Conservation (phyloP, 2,329 filamentous ascomycete genomes). For the Alternaria brassicicola region DNA sequence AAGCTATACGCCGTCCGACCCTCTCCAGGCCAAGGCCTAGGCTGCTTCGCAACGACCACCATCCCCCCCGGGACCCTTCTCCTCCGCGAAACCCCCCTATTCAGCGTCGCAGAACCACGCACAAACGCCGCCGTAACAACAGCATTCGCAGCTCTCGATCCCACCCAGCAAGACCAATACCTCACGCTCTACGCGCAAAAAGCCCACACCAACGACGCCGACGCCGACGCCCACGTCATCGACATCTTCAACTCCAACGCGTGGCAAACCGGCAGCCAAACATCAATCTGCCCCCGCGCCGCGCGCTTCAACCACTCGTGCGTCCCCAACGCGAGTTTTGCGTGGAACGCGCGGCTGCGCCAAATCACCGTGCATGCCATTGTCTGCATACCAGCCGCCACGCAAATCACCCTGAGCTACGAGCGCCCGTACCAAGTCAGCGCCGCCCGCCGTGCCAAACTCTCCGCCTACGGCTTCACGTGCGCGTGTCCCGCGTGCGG, state of each 20-base stretch:
- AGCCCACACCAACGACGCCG: background rate
- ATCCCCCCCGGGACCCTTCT: conserved; percentile 46
- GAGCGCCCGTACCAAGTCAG: conserved; percentile 28
- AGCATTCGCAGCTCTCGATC: conserved; percentile 15
- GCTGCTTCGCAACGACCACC: conserved; percentile 40
- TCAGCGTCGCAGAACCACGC: conserved; percentile 38
- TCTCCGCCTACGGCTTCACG: conserved; percentile 29
- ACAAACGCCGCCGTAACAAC: conserved; percentile 18
- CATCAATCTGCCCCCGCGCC: conserved; percentile 36
- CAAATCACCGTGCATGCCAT: conserved; percentile 35
- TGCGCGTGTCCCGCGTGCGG: conserved; percentile 38
- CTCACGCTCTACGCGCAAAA: conserved; percentile 20
- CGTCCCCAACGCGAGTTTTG: conserved; percentile 41
- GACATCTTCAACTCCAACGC: conserved; percentile 33
- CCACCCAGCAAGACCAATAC: conserved; percentile 18
- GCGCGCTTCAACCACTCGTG: conserved; percentile 48
- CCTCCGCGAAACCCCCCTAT: conserved; percentile 45
- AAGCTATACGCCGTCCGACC: conserved; percentile 23
- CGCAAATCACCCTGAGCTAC: conserved; percentile 43
- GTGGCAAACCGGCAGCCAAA: conserved; percentile 24
- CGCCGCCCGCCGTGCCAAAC: conserved; percentile 23
- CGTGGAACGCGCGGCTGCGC: conserved; percentile 25
- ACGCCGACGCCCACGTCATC: conserved; percentile 14
- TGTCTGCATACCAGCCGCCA: conserved; percentile 32
- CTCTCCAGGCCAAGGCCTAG: conserved; percentile 45